These are phyloP conservation scores for Incumbomyces delicatus DNA, from an alignment of 2,329 filamentous ascomycete genomes.

Conservation along the genomic window DNA sequence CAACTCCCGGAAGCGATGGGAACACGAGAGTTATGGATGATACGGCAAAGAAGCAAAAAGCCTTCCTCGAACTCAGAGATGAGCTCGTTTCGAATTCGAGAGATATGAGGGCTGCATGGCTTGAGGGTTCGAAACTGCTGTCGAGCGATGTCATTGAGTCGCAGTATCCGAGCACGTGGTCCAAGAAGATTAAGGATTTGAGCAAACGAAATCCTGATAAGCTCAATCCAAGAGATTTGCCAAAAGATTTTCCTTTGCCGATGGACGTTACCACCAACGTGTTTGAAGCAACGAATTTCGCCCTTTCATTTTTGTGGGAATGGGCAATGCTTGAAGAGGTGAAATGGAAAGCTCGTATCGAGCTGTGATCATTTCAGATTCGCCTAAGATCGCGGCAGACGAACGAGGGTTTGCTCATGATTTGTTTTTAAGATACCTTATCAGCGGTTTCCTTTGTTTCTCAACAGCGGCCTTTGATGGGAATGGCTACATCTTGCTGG, in stretches of 20 bases:
- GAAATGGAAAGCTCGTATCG: constrained; percentile 33
- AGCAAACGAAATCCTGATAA: constrained; percentile 28
- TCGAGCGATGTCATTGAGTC: constrained; percentile 31
- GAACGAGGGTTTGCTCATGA: too few species aligned
- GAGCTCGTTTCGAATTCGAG: constrained; percentile 32
- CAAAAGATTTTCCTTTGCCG: constrained; percentile 31
- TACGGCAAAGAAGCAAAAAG: constrained; percentile 28
- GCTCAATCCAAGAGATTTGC: constrained; percentile 19
- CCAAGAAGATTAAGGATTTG: constrained; percentile 29
- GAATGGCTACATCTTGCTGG: too few species aligned
- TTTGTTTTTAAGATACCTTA: too few species aligned
- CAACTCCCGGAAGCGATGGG: constrained; percentile 37
- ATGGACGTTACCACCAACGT: constrained; percentile 33
- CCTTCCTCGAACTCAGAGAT: constrained; percentile 31
- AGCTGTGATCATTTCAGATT: constrained; percentile 17
- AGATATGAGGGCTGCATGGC: constrained; percentile 35
- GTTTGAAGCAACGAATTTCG: constrained; percentile 38
- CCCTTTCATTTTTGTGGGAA: constrained; percentile 34
- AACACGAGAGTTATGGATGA: constrained; percentile 25
- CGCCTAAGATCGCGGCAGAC: too few species aligned
- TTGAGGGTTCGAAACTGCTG: constrained; percentile 32
- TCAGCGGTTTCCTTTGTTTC: too few species aligned
- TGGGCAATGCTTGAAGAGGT: constrained; percentile 39
- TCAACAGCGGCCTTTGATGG: too few species aligned
- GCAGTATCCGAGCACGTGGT: constrained; percentile 38